Conservation (phyloP, 2,329 filamentous ascomycete genomes). For the Trichoderma pleuroti region DNA sequence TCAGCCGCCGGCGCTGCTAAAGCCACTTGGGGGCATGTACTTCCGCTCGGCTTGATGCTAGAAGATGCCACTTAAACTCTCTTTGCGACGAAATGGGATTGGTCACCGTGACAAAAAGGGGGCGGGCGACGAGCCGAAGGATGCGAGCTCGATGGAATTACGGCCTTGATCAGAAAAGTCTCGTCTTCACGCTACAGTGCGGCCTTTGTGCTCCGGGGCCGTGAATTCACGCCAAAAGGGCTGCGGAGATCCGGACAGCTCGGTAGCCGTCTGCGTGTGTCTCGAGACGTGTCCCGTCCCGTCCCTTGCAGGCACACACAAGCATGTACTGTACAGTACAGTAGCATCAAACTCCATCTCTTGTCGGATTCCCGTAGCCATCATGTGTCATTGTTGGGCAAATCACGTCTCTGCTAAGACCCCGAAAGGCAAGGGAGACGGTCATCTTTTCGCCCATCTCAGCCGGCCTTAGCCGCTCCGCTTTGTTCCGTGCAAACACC, state of each 20-base stretch:
- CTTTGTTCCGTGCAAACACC: neutral
- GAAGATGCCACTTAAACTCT: neutral
- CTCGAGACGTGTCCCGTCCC: neutral
- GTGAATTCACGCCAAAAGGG: neutral
- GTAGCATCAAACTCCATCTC: neutral
- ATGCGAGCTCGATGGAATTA: neutral
- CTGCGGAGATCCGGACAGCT: neutral
- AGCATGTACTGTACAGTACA: too few relatives aligned
- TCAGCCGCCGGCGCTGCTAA: neutral
- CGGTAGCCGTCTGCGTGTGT: neutral
- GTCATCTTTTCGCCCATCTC: slow-evolving; percentile 11
- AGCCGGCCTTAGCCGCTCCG: slow-evolving; percentile 8
- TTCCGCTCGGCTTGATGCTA: neutral
- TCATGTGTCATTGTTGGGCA: neutral
- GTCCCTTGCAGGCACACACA: neutral
- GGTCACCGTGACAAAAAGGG: slow-evolving; percentile 7
- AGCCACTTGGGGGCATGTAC: neutral
- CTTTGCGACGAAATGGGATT: neutral
- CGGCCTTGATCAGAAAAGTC: too few relatives aligned
- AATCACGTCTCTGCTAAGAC: neutral
- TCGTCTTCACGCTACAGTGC: slow-evolving; percentile 3
- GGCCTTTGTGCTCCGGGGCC: neutral
- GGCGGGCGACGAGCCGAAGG: slow-evolving; percentile 16
- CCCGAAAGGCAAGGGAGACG: neutral
- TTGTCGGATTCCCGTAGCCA: neutral